Evolutionary conservation across 192 early-diverging fungal genomes (phyloP).

Genomic region (Spizellomyces sp.): DNA sequence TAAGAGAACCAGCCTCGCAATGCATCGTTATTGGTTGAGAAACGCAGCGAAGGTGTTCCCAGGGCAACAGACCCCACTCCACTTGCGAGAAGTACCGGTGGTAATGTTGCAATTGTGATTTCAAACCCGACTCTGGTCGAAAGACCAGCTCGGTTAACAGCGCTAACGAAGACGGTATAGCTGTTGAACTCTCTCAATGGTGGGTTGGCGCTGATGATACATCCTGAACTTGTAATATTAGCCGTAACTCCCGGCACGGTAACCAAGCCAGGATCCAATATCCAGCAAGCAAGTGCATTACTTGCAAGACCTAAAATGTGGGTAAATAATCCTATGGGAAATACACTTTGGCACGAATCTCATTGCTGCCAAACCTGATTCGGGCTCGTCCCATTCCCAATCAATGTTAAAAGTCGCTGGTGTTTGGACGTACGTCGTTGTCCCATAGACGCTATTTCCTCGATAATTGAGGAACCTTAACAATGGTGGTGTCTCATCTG

Average conservation of each 20-base stretch:
- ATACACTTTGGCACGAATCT: not conserved
- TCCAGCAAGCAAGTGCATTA: no score
- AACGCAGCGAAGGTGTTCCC: not conserved
- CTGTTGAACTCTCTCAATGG: not conserved
- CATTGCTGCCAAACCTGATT: not conserved
- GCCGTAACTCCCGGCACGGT: not conserved
- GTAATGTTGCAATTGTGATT: not conserved
- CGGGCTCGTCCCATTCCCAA: constrained; percentile 11
- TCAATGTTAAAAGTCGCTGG: not conserved
- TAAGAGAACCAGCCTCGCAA: constrained; percentile 14
- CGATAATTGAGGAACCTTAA: not conserved
- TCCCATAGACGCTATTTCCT: not conserved
- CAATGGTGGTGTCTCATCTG: constrained; percentile 11
- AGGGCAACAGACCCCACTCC: not conserved
- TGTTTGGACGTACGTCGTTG: not conserved
- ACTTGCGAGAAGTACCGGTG: constrained; percentile 1
- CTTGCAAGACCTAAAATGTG: not conserved
- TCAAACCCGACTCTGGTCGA: not conserved
- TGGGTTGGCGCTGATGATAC: not conserved
- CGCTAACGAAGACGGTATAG: constrained; percentile 3
- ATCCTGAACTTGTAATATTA: not conserved
- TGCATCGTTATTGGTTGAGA: not conserved
- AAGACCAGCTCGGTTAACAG: constrained; percentile 6
- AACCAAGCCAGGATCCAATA: no score
- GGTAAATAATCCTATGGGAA: not conserved